Evolutionary conservation across 1,139 yeast genomes (phyloP), one percentile per base, ranked within the genome.

Genomic region (Kodamaea arcana): DNA sequence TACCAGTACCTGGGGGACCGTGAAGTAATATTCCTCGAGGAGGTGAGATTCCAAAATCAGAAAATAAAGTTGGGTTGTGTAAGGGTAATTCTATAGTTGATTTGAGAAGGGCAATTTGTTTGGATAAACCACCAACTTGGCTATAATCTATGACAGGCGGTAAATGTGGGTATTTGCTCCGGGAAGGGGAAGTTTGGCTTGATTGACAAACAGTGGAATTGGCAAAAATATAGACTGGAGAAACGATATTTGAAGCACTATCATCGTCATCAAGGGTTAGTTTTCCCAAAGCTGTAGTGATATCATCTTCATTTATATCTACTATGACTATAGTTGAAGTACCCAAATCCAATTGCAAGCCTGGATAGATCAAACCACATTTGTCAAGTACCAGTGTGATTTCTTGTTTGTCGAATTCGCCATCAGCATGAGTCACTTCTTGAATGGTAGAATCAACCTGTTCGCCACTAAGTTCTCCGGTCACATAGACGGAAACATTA

Each of bases 1-100:
- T 92, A 36, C 99, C 99, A 0, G 97, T 90, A 1, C 99, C 99
- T 2, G 97, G 94, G 2, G 97, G 95, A 0, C 99, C 99, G 60
- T 90, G 94, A 4, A 92, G 63, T 23, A 92, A 62, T 12, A 94
- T 72, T 3, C 98, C 98, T 37, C 96, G 69, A 2, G 97, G 97
- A 9, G 96, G 94, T 8, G 81, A 71, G 30, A 90, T 83, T n/a
- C 92, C 90, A 63, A 90, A 94, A 36, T 85, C 80, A 7, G 81
- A 69, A 49, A 88, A 92, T 24, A 87, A 61, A 3, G 75, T 71
- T 0, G 97, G 95, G 37, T 78, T 78, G 43, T 82, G 78, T 25
- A 92, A 66, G 0, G 99, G 97, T 3, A 90, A 68, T 40, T 85
- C 85, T 13, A 90, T 78, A 0, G 90, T 78, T 7, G 83, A 73